Conservation (phyloP, 2,329 filamentous ascomycete species). For the Cadophora gregata region DNA sequence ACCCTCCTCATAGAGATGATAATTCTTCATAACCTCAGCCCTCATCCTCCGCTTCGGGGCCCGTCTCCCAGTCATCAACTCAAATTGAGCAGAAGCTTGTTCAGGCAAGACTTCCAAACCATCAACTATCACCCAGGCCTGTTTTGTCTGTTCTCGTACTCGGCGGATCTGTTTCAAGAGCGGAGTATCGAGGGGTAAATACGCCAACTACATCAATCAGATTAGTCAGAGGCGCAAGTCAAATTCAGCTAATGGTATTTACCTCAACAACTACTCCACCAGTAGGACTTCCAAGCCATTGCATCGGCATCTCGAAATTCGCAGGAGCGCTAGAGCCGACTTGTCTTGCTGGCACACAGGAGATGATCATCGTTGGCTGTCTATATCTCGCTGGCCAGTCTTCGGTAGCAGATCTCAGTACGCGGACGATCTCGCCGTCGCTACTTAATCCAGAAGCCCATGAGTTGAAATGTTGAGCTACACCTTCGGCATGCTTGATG, state of each 20-base stretch:
- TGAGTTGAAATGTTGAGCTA: slow-evolving; percentile 73
- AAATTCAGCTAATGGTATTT: slow-evolving; percentile 6
- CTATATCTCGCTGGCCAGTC: slow-evolving; percentile 69
- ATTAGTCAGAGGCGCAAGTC: slow-evolving; percentile 9
- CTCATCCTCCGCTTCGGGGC: slow-evolving; percentile 76
- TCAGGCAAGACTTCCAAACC: slow-evolving; percentile 78
- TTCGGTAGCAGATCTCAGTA: slow-evolving; percentile 63
- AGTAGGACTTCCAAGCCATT: slow-evolving; percentile 75
- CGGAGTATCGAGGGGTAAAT: slow-evolving; percentile 75
- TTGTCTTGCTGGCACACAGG: slow-evolving; percentile 75
- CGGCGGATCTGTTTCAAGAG: slow-evolving; percentile 67
- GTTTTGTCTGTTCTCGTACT: slow-evolving; percentile 54
- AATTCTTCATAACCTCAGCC: slow-evolving; percentile 40
- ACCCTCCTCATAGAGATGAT: slow-evolving; percentile 39
- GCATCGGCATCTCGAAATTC: slow-evolving; percentile 70
- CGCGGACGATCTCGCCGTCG: slow-evolving; percentile 45
- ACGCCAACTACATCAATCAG: slow-evolving; percentile 56
- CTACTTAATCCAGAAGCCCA: slow-evolving; percentile 41
- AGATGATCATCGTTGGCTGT: slow-evolving; percentile 75
- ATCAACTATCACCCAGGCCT: slow-evolving; percentile 77
- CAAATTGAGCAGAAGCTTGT: slow-evolving; percentile 82
- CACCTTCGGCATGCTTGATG: slow-evolving; percentile 63
- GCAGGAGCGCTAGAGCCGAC: slow-evolving; percentile 68
- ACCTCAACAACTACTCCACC: slow-evolving; percentile 76
- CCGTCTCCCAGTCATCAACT: slow-evolving; percentile 77